Evolutionary conservation across 148 eudicot genomes (phyloP).

Genomic region (Cornus florida): DNA sequence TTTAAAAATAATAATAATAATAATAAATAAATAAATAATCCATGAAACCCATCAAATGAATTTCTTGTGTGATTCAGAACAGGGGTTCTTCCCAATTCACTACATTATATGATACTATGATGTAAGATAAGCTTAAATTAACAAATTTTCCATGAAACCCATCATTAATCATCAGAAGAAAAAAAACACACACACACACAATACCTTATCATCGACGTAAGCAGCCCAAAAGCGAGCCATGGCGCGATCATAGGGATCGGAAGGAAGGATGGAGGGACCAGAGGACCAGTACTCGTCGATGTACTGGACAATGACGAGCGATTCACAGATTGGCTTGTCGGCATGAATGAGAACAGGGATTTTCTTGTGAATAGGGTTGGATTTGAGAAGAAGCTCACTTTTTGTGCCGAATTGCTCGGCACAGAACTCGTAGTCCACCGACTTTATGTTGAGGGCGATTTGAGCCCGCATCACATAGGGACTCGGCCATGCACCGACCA

Average conservation of each 20-base stretch:
- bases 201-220: constrained; percentile 55
- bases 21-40: too few relatives aligned
- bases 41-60: too few relatives aligned
- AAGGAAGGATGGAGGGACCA: constrained; percentile 49
- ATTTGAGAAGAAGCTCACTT: constrained; percentile 54
- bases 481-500: constrained; percentile 15
- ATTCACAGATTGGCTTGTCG: constrained; percentile 52
- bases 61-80: too few relatives aligned
- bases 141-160: too few relatives aligned
- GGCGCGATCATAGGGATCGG: constrained; percentile 66
- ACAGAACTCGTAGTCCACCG: constrained; percentile 33
- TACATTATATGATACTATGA: too few relatives aligned
- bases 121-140: too few relatives aligned
- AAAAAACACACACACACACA: too few relatives aligned
- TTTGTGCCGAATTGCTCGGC: constrained; percentile 31
- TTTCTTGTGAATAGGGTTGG: constrained; percentile 68
- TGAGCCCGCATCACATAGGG: constrained; percentile 13
- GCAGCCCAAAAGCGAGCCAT: constrained; percentile 59
- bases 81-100: too few relatives aligned
- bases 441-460: constrained; percentile 43
- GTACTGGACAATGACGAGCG: constrained; percentile 60
- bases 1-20: too few relatives aligned
- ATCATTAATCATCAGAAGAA: background rate
- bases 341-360: constrained; percentile 62
- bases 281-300: constrained; percentile 55